Evolutionary conservation across 2,329 filamentous ascomycete genomes (phyloP), one percentile per base, ranked within the genome.

Genomic region (Xylariaceae sp.): DNA sequence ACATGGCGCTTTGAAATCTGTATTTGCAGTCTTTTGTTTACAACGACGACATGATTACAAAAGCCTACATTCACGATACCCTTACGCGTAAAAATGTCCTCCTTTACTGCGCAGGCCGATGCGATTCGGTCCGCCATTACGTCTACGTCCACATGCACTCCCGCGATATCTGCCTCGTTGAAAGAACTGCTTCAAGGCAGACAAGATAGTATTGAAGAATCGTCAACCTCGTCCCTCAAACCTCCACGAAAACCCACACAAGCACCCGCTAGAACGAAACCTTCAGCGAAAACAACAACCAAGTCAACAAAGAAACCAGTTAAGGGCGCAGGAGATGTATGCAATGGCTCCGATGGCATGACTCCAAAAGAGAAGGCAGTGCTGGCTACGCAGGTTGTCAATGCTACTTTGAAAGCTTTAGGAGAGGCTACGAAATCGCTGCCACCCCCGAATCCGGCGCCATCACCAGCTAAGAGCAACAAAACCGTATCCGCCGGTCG

Each of bases 361-460:
- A 72, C 78, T 4, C 66, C 75, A 5, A 81, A 79, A 61, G 86
- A 89, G 54, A 83, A 79, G 67, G 84, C 83, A 47, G 75, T 81
- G 42, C 72, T 92, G 34, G 87, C 88, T 12, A 89, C 87, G 0
- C 81, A 90, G 57, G 76, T 89, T 34, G 82, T 90, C 63, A 92
- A 92, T 67, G 74, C 76, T 6, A 78, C 84, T 1, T 75, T 92
- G 37, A 90, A 88, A 64, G 77, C 80, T 9, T 76, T 92, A 3
- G 78, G 79, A n/a, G 84, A 88, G 52, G 83, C 83, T 0, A 76
- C 83, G 18, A 90, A 85, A 66, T 69, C 73, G 2, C 57, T 71
- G 3, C 59, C 69, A 1, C 58, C 63, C 3, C 50, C 68, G 2
- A 67, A 70, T 13, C 65, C 71, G 7, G 61, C 51, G 39, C 67